phyloP scores from a whole-genome alignment of 371 early-diverging fungal species.

The Synchytrium microbalum region DNA sequence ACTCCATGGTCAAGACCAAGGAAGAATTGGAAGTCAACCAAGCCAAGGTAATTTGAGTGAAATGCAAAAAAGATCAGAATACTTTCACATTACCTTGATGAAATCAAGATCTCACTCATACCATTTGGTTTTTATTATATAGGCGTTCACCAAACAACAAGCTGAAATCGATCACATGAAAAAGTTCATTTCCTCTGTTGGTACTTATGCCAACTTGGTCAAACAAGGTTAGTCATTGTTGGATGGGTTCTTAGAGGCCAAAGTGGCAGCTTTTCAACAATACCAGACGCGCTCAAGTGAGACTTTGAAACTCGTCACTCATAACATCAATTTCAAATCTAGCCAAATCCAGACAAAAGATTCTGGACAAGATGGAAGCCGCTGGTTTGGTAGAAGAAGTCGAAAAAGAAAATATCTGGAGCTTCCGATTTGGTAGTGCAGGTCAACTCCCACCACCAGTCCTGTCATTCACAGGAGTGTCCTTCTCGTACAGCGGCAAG shows the following conservation, averaged over 20 bases:
- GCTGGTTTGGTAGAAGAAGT: constrained; percentile 94
- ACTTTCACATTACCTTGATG: too few species aligned
- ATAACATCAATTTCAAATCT: background rate
- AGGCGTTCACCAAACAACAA: constrained; percentile 96
- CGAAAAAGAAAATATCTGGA: constrained; percentile 49
- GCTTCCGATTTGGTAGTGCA: constrained; percentile 80
- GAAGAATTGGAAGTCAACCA: constrained; percentile 91
- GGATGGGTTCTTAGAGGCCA: too few species aligned
- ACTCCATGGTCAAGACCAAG: constrained; percentile 89
- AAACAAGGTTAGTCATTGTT: constrained; percentile 59
- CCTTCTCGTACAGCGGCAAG: constrained; percentile 84
- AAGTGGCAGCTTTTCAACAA: too few species aligned
- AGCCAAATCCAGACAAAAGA: constrained; percentile 98
- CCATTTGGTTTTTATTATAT: too few species aligned
- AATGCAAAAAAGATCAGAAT: too few species aligned
- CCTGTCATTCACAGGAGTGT: constrained; percentile 83
- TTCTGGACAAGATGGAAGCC: constrained; percentile 98
- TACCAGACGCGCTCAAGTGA: too few species aligned
- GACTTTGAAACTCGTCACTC: too few species aligned
- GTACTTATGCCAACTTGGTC: constrained; percentile 98
- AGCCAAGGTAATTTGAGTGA: too few species aligned
- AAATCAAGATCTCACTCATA: too few species aligned
- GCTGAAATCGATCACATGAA: constrained; percentile 97
- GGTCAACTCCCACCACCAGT: constrained; percentile 96
- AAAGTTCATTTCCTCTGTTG: constrained; percentile 96